These are phyloP conservation scores for Ogataea ganodermae DNA, from an alignment of 805 yeast genomes.

Conservation along the genomic window DNA sequence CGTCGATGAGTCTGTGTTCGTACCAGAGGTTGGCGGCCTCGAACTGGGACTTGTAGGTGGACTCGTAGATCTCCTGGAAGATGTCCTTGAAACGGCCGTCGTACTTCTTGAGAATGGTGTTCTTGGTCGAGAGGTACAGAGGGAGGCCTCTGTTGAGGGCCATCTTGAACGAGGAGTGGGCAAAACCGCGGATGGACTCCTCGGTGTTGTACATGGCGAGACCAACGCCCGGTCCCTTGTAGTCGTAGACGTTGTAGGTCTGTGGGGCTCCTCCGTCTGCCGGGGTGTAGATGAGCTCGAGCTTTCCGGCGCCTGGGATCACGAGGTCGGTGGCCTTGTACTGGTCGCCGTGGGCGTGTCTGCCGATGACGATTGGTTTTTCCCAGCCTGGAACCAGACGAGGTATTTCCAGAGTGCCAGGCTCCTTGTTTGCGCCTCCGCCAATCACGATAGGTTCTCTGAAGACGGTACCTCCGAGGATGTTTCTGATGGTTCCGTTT, in stretches of 20 bases:
- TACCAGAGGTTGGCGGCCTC: slow-evolving; percentile 65
- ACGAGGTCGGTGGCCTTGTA: slow-evolving; percentile 78
- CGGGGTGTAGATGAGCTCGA: slow-evolving; percentile 69
- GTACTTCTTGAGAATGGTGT: slow-evolving; percentile 78
- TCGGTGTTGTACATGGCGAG: slow-evolving; percentile 84
- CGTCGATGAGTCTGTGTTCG: slow-evolving; percentile 82
- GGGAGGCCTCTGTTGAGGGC: slow-evolving; percentile 66
- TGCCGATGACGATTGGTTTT: slow-evolving; percentile 79
- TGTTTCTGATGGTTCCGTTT: slow-evolving; percentile 81
- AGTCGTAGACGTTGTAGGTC: slow-evolving; percentile 58
- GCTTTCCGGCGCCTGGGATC: slow-evolving; percentile 64
- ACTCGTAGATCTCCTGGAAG: slow-evolving; percentile 65
- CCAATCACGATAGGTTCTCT: slow-evolving; percentile 78
- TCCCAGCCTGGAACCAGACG: slow-evolving; percentile 79
- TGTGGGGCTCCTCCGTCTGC: slow-evolving; percentile 52
- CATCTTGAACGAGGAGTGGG: slow-evolving; percentile 76
- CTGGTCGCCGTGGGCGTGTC: slow-evolving; percentile 87
- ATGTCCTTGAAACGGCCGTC: slow-evolving; percentile 84
- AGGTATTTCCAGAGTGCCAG: slow-evolving; percentile 55
- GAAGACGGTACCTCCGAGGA: slow-evolving; percentile 80
- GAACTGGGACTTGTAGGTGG: slow-evolving; percentile 55
- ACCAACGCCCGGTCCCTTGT: slow-evolving; percentile 70
- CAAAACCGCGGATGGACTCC: slow-evolving; percentile 74
- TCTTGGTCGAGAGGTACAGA: slow-evolving; percentile 71
- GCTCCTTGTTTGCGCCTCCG: slow-evolving; percentile 37